Evolutionary conservation across 78 protist genomes (phyloP).

Genomic region (Paratrimastix pyriformis): DNA sequence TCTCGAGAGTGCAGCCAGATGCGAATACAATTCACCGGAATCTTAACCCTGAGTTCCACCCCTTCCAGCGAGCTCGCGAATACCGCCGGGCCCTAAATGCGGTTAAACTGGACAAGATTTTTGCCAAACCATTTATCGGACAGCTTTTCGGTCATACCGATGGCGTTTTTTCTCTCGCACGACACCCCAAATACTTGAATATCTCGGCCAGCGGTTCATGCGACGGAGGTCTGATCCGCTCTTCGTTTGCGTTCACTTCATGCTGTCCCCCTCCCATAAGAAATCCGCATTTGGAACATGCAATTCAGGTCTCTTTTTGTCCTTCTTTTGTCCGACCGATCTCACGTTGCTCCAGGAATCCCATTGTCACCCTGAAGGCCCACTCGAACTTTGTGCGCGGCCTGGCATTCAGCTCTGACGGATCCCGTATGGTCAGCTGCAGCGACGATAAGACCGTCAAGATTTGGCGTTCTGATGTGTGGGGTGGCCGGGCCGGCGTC

Average conservation of each 20-base stretch:
- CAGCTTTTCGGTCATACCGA: constrained; percentile 8
- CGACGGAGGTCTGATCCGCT: constrained; percentile 15
- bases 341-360: not conserved
- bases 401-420: not conserved
- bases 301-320: not conserved
- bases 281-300: constrained; percentile 19
- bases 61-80: constrained; percentile 19
- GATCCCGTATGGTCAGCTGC: constrained; percentile 5
- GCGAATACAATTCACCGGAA: not conserved
- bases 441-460: constrained; percentile 26
- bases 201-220: constrained; percentile 6
- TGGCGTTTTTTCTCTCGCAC: not conserved
- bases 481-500: not conserved
- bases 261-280: not conserved
- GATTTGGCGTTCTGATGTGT: constrained; percentile 16
- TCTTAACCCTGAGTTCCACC: not conserved
- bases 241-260: not conserved
- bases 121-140: constrained; percentile 27
- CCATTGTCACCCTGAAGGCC: constrained; percentile 6
- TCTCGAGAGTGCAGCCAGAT: not conserved
- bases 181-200: not conserved
- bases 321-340: constrained; percentile 1
- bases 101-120: constrained; percentile 12
- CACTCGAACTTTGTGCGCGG: constrained; percentile 18
- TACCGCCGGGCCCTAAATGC: constrained; percentile 20